Conservation (phyloP, 108 stramenopile species). For the Cyclotella atomus region DNA sequence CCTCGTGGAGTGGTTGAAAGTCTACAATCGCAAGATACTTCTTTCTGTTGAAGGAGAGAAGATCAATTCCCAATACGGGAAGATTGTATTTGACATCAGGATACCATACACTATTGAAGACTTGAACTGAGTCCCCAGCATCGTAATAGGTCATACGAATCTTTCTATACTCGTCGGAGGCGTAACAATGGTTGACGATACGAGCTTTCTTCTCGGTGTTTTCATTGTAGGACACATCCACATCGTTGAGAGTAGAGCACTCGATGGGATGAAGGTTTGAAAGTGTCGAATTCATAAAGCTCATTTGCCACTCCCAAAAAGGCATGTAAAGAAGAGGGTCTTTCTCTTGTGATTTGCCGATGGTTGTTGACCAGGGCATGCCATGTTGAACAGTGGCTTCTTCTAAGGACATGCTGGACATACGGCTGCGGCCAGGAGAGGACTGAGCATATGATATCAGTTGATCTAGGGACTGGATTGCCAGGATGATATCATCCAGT, state of each 20-base stretch:
- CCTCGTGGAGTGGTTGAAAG: conserved; percentile 91
- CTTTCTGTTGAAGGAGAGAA: conserved; percentile 89
- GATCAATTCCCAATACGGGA: conserved; percentile 93
- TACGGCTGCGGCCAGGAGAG: conserved; percentile 37
- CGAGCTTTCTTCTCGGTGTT: conserved; percentile 75
- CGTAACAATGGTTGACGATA: conserved; percentile 76
- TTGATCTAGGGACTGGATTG: conserved; percentile 3
- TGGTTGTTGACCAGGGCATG: conserved; percentile 84
- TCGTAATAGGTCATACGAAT: conserved; percentile 97
- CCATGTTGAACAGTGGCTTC: conserved; percentile 68
- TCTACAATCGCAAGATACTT: conserved; percentile 94
- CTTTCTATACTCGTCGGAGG: conserved; percentile 84
- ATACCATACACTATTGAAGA: conserved; percentile 95
- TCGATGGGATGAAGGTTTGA: conserved; percentile 67
- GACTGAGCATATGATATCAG: not conserved
- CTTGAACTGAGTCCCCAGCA: conserved; percentile 92
- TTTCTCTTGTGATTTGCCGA: conserved; percentile 55
- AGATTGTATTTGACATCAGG: conserved; percentile 90
- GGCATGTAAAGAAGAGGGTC: conserved; percentile 84
- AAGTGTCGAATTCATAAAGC: conserved; percentile 75
- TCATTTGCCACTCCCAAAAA: conserved; percentile 89
- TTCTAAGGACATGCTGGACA: conserved; percentile 27
- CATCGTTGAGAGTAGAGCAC: conserved; percentile 55
- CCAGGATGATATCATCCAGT: conserved; percentile 26
- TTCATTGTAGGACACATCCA: conserved; percentile 73